These are phyloP conservation scores for Russula ochroleuca DNA, from an alignment of 768 basidiomycete species.

Conservation along the genomic window DNA sequence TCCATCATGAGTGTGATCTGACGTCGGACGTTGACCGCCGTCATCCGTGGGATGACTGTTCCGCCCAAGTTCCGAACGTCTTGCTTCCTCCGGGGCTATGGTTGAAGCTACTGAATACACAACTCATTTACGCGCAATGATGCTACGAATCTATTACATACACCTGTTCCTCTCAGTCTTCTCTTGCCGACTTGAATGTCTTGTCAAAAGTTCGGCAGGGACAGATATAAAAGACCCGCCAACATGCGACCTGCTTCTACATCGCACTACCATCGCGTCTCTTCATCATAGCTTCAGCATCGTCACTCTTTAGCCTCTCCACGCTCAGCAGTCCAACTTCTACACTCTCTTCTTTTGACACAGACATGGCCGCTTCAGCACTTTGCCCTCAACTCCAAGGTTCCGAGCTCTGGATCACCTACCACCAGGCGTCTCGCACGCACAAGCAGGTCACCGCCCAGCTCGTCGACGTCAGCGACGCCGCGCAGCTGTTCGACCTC, in stretches of 20 bases:
- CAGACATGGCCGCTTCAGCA: neutral
- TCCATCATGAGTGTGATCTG: too few relatives aligned
- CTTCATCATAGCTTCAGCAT: neutral
- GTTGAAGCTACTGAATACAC: neutral
- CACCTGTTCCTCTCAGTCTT: neutral
- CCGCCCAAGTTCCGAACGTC: neutral
- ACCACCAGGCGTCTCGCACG: conserved; percentile 44
- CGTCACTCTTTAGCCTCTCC: neutral
- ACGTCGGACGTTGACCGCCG: neutral
- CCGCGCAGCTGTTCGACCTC: conserved; percentile 41
- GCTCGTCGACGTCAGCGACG: conserved; percentile 45
- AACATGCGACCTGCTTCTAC: neutral
- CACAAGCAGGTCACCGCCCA: conserved; percentile 43
- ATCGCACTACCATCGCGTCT: neutral
- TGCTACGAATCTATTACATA: neutral
- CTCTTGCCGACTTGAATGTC: neutral
- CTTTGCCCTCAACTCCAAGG: neutral
- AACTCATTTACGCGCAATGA: neutral
- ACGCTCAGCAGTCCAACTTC: conserved; percentile 4
- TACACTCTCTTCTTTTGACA: neutral
- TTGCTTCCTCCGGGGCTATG: neutral
- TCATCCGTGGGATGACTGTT: neutral
- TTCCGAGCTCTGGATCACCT: conserved; percentile 46
- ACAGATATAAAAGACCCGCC: neutral
- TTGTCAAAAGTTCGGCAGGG: neutral